Base-by-base conservation (phyloP, 2,329 filamentous ascomycete genomes). In the Pseudopithomyces chartarum region DNA sequence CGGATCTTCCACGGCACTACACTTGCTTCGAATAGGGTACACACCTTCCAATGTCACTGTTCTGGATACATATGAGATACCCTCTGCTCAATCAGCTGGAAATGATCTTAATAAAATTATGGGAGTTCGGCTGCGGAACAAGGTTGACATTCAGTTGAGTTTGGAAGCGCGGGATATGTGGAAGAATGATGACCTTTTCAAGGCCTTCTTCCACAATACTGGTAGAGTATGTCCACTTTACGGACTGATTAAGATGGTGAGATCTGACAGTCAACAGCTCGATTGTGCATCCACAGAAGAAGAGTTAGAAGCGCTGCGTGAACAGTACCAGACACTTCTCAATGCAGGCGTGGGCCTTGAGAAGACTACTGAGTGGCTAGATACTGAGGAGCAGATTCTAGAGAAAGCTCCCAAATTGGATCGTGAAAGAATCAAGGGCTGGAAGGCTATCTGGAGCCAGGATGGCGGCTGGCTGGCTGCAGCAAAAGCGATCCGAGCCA, bases 91-190 rank as follows among this genome's bases (percentile, higher is more conserved):
- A 50, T 78, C 80, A 13, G 80, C 80, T 3, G 80, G 80, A n/a
- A 81, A 81, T 67, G 81, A 82, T 60, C 69, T 82, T 39, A 81
- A 82, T 61, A 82, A 82, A 56, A 82, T 82, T 53, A 75, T 78
- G 77, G 67, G 68, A 2, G 62, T 73, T 38, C 64, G 68, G 33
- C 33, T 79, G 17, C 73, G 75, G 70, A 80, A 67, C 55, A 76
- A 73, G 64, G 78, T 78, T 38, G 67, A 76, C 39, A 54, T 68
- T 5, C 65, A 78, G 45, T 34, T 73, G 36, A 70, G 67, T 51
- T 51, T 73, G 20, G 69, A 71, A 52, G 68, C 69, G 26, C 62
- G 76, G 23, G 64, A 78, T 33, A 74, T 74, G 73, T 82, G 80
- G 81, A 73, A 69, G 12, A 70, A 70, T 20, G 81, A 82, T 56